These are phyloP conservation scores for Dysphania ambrosioides DNA, from an alignment of 148 eudicot species.

Conservation along the genomic window DNA sequence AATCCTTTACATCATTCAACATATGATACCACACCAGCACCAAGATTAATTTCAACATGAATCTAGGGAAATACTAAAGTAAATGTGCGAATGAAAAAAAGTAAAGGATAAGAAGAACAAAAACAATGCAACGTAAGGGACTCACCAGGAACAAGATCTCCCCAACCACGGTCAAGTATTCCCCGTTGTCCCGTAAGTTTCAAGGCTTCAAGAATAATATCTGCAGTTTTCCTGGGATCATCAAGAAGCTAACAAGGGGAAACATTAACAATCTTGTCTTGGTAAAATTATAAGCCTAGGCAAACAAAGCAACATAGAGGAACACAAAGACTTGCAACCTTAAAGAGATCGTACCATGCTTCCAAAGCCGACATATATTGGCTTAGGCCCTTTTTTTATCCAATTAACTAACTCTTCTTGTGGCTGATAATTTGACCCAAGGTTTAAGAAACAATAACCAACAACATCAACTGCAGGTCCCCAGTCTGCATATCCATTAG, in stretches of 20 bases:
- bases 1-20: background rate
- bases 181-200: constrained; percentile 82
- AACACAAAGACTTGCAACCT: background rate
- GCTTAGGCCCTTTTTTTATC: constrained; percentile 73
- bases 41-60: background rate
- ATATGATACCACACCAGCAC: too few relatives aligned
- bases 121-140: constrained; percentile 18
- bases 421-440: constrained; percentile 73
- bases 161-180: constrained; percentile 93
- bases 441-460: constrained; percentile 90
- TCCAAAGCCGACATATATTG: constrained; percentile 91
- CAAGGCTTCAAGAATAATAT: constrained; percentile 78
- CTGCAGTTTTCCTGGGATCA: constrained; percentile 69
- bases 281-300: background rate
- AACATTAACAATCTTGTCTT: background rate
- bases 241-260: constrained; percentile 63
- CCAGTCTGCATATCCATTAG: constrained; percentile 66
- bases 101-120: too few relatives aligned
- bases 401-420: constrained; percentile 60
- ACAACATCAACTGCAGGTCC: constrained; percentile 85
- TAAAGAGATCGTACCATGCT: constrained; percentile 75
- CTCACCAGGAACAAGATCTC: constrained; percentile 89
- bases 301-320: background rate
- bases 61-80: background rate
- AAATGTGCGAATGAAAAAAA: background rate